Percentiles rank a stretch among this genome's conserved stretches.
Conservation (phyloP, 768 basidiomycete species). For the Boletus pseudo-olivaceus region DNA sequence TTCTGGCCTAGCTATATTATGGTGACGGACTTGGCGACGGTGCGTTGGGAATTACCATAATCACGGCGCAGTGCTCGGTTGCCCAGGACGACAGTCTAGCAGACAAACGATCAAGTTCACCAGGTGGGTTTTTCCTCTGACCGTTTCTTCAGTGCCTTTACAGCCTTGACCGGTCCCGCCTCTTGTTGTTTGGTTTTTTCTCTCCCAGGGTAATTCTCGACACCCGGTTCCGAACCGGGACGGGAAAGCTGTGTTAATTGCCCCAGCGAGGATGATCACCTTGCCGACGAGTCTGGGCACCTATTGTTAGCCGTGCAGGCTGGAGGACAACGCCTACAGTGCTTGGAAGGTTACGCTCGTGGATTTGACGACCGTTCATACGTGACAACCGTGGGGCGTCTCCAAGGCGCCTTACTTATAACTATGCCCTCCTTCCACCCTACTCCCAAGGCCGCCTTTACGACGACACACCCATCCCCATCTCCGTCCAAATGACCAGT, state of each 20-base stretch:
- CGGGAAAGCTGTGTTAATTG: constrained; percentile 19
- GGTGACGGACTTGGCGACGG: constrained; percentile 12
- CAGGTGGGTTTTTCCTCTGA: not conserved
- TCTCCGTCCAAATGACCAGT: constrained; percentile 48
- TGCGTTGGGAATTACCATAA: constrained; percentile 13
- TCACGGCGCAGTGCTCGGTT: constrained; percentile 11
- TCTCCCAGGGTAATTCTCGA: constrained; percentile 1
- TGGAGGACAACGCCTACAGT: constrained; percentile 22
- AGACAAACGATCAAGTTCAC: not conserved
- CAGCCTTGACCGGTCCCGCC: not conserved
- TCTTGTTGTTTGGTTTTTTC: not conserved
- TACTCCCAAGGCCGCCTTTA: constrained; percentile 16
- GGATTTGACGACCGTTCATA: constrained; percentile 32
- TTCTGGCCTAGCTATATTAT: not conserved
- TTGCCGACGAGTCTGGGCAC: constrained; percentile 59
- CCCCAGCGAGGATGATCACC: constrained; percentile 39
- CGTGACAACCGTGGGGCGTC: constrained; percentile 38
- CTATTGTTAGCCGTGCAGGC: constrained; percentile 36
- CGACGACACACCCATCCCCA: constrained; percentile 22
- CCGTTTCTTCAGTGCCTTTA: not conserved
- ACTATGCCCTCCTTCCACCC: constrained; percentile 17
- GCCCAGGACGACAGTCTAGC: constrained; percentile 7
- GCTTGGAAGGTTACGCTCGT: constrained; percentile 20
- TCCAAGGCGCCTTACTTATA: constrained; percentile 34
- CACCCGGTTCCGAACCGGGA: constrained; percentile 16